A percentile compares a stretch with the other conserved stretches of the same genome.
phyloP scores from a whole-genome alignment of 805 yeast genomes.

The Saccharomycopsis synnaedendra region DNA sequence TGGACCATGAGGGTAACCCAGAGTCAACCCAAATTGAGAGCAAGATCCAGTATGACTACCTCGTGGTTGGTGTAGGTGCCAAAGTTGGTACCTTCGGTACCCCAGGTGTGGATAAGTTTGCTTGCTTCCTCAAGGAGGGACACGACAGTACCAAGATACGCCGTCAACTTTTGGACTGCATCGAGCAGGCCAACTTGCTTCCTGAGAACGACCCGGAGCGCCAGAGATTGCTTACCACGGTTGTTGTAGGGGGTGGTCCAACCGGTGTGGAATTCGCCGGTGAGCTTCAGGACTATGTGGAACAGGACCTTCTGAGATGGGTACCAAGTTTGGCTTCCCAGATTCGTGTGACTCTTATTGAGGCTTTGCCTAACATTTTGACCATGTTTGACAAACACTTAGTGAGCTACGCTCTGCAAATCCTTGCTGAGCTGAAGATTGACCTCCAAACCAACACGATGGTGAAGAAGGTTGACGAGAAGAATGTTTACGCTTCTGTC shows the following conservation, averaged over 20 bases:
- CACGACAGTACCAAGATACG: slow-evolving; percentile 81
- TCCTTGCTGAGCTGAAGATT: slow-evolving; percentile 58
- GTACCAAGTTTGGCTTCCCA: slow-evolving; percentile 79
- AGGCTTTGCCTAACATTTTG: slow-evolving; percentile 84
- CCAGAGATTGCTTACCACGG: slow-evolving; percentile 72
- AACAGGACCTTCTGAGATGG: slow-evolving; percentile 83
- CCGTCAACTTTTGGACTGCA: slow-evolving; percentile 69
- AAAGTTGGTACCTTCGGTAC: slow-evolving; percentile 90
- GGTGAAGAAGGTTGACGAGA: slow-evolving; percentile 75
- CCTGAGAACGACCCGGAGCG: slow-evolving; percentile 68
- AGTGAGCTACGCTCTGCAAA: slow-evolving; percentile 69
- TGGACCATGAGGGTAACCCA: slow-evolving; percentile 22
- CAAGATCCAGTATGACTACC: slow-evolving; percentile 58
- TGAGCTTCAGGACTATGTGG: slow-evolving; percentile 87
- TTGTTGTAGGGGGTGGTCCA: slow-evolving; percentile 98
- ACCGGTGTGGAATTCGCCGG: slow-evolving; percentile 98
- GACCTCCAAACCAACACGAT: slow-evolving; percentile 73
- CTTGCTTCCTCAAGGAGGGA: slow-evolving; percentile 82
- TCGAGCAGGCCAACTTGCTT: slow-evolving; percentile 79
- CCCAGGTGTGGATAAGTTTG: slow-evolving; percentile 85
- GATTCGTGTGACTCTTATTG: slow-evolving; percentile 74
- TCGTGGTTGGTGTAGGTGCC: slow-evolving; percentile 91
- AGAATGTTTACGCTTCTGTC: slow-evolving; percentile 56
- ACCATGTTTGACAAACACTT: slow-evolving; percentile 59
- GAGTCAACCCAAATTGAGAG: slow-evolving; percentile 8